Percentiles rank a stretch among this genome's conserved stretches.
Conservation (phyloP, 306 rosid species). For the Chamaecrista fasciculata region DNA sequence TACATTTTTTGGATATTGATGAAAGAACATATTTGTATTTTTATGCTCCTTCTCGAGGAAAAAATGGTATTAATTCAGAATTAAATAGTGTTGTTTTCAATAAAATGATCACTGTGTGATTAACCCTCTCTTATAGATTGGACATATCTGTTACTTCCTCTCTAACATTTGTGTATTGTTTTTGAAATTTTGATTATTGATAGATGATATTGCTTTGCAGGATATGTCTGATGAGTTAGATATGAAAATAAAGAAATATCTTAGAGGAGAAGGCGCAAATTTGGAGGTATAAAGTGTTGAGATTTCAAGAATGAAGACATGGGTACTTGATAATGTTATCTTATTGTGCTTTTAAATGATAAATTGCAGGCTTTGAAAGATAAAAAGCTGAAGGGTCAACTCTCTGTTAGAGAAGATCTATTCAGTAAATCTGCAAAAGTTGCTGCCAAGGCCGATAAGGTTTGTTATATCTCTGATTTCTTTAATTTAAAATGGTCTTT, state of each 20-base stretch:
- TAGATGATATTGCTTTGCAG: conserved; percentile 33
- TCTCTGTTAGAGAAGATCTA: conserved; percentile 55
- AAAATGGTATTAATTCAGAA: neutral
- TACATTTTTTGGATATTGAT: conserved; percentile 1
- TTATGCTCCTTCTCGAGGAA: neutral
- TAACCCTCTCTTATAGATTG: neutral
- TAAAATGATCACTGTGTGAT: neutral
- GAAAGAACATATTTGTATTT: neutral
- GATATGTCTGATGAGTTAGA: conserved; percentile 58
- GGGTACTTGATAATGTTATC: neutral
- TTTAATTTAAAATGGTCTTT: neutral
- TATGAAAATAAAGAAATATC: conserved; percentile 59
- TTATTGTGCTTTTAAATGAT: neutral
- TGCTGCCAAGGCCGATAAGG: conserved; percentile 85
- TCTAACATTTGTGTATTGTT: neutral
- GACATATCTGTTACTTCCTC: neutral
- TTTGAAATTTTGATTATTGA: neutral
- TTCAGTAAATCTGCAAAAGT: conserved; percentile 66
- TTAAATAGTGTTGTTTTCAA: neutral
- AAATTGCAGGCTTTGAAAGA: conserved; percentile 62
- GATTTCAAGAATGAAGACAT: neutral
- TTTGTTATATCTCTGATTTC: conserved; percentile 21
- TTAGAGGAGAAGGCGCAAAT: conserved; percentile 68
- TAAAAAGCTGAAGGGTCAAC: conserved; percentile 75
- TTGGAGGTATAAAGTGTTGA: conserved; percentile 51